phyloP scores from a whole-genome alignment of 176 grass and related monocot species.

The Areca catechu region DNA sequence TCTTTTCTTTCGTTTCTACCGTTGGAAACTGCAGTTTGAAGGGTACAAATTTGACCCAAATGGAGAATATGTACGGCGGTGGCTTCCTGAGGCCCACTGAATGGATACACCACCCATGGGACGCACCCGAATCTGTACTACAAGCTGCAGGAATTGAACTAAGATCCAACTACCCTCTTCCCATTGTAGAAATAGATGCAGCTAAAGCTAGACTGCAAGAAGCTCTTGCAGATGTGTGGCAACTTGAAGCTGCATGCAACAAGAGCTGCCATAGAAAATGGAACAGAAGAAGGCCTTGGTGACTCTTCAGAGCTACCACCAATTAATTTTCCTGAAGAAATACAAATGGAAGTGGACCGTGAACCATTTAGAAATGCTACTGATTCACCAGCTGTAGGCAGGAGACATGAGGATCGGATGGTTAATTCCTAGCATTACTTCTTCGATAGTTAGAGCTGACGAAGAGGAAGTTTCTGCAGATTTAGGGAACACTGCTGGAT shows the following conservation, averaged over 20 bases:
- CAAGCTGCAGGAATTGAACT: conserved; percentile 91
- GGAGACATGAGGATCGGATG: conserved; percentile 71
- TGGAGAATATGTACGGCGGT: conserved; percentile 91
- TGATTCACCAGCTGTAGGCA: conserved; percentile 26
- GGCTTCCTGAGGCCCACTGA: conserved; percentile 92
- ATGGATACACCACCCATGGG: conserved; percentile 99
- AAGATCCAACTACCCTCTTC: conserved; percentile 87
- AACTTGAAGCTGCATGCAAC: conserved; percentile 76
- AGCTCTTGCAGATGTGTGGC: conserved; percentile 84
- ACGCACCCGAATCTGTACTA: conserved; percentile 63
- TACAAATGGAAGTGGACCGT: conserved; percentile 58
- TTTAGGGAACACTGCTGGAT: too few relatives aligned
- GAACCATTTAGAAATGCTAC: conserved; percentile 19
- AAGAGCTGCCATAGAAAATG: conserved; percentile 59
- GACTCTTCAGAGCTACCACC: conserved; percentile 68
- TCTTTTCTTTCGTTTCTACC: conserved; percentile 2
- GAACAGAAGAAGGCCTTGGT: conserved; percentile 85
- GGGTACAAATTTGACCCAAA: conserved; percentile 87
- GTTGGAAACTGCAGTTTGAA: conserved; percentile 45
- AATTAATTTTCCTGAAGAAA: conserved; percentile 54
- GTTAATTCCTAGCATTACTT: conserved; percentile 85
- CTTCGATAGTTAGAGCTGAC: too few relatives aligned
- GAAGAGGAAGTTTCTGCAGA: too few relatives aligned
- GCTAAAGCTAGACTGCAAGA: conserved; percentile 76
- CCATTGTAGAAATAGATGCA: conserved; percentile 63